Base-by-base conservation (phyloP, 441 rosid genomes). In the Euphorbia schlechtendalii region DNA sequence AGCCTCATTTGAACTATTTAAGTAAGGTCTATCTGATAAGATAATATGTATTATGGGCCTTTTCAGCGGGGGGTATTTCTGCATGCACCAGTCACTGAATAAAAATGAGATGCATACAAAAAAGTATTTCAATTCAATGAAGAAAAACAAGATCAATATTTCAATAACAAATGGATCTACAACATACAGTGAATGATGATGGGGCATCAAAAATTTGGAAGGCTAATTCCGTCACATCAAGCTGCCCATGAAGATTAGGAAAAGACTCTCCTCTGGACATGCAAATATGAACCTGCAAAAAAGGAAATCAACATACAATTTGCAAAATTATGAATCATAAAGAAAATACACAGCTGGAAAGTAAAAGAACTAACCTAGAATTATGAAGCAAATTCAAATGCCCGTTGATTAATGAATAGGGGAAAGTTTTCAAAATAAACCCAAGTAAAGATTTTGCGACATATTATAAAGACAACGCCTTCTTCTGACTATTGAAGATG, bases 191-290 rank as follows among this genome's bases (percentile, higher is more conserved):
- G 76, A 94, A 94, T 59, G 72, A 70, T 25, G 98, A 89, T 76
- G 99, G 99, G 71, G 99, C 87, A 77, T 87, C 99, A 75, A 75
- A 73, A 79, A 89, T 86, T 76, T 89, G 96, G 73, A 94, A 91
- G 66, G 87, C 86, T 78, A 89, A 74, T 69, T 88, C 98, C 66
- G 87, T 85, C 70, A 91, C 94, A 58, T 94, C 96, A 74, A 94
- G 89, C 71, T 91, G 98, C 71, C 99, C 99, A 76, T 91, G 95
- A 69, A 94, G 81, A 75, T 86, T 94, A 34, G 99, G 99, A 81
- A 91, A 94, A 56, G 90, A 80, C 75, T 94, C 96, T 65, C 94
- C 98, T 65, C 87, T 84, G 65, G 96, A 91, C 99, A 94, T 87
- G 86, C 99, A 94, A 74, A 94, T 57, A 69, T 94, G 99, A 66